Evolutionary conservation across 129 eudicot genomes (phyloP), one percentile per base, ranked within the genome.

Genomic region (Centaurea solstitialis): DNA sequence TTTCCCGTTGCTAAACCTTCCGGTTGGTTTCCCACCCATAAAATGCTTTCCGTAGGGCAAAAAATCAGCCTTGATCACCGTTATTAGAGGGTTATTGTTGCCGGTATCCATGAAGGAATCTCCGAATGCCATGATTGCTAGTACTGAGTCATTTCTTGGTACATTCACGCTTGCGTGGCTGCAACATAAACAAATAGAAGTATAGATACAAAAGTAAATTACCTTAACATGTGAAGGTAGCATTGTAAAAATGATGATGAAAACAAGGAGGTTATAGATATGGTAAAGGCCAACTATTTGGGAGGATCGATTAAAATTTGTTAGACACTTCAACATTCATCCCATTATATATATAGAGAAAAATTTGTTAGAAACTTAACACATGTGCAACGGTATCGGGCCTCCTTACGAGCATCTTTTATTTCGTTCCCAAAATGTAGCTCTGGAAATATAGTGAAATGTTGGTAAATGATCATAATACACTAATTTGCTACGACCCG

Each of bases 41-140:
- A 91, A 89, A 83, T 91, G 93, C 73, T 72, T 76, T 6, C 97
- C 93, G 35, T 89, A 89, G 7, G 97, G 97, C 59, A 86, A 87
- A 38, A 77, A 89, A 76, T 89, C 83, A 79, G 83, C 93, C 84
- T 81, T 87, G 1, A 30, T 57, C 10, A 87, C 62, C 0, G 92
- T 89, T n/a, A 38, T 9, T 18, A 81, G 33, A 23, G 72, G 11
- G 79, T 89, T 87, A 24, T 91, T 91, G 61, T 89, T 89, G n/a
- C 97, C 93, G 4, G 88, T 68, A 79, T 91, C 97, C 12, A 87
- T 72, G 21, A 85, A 68, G 5, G 97, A 91, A 73, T 91, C 97
- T 72, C 97, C 97, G 24, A 89, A 91, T 35, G 83, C 83, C 6
- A 89, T 5, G 5, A 91, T 79, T 2, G 91, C 91, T 11, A 89